Evolutionary conservation across 1,139 yeast genomes (phyloP).

Genomic region (Maudiozyma humilis): DNA sequence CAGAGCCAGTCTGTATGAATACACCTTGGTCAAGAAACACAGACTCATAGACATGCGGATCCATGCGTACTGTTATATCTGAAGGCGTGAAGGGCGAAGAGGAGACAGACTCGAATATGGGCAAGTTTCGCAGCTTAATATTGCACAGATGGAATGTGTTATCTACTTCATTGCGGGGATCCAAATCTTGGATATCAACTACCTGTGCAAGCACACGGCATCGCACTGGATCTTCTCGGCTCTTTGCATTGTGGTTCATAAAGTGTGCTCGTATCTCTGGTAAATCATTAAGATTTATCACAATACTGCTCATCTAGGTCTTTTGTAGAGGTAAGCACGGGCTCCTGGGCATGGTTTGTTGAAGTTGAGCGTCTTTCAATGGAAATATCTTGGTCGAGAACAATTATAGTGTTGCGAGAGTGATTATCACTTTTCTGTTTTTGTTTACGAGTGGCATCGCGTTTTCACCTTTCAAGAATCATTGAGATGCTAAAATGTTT

Average conservation of each 20-base stretch:
- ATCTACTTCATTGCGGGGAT: not conserved
- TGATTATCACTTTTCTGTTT: conserved; percentile 3
- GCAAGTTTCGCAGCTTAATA: conserved; percentile 5
- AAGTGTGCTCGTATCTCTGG: not conserved
- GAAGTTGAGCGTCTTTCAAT: too few species aligned
- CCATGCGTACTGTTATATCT: conserved; percentile 1
- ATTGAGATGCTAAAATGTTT: too few species aligned
- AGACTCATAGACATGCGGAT: conserved; percentile 5
- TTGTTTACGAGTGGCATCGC: not conserved
- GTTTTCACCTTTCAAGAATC: not conserved
- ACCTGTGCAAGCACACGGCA: conserved; percentile 14
- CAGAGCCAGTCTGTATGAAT: conserved; percentile 11
- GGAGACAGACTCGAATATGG: too few species aligned
- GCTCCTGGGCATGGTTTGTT: too few species aligned
- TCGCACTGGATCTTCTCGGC: conserved; percentile 5
- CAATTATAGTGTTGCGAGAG: too few species aligned
- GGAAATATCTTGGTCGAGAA: too few species aligned
- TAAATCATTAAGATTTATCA: conserved; percentile 10
- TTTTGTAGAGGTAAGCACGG: too few species aligned
- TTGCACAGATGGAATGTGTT: not conserved
- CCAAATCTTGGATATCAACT: conserved; percentile 6
- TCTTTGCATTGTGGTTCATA: too few species aligned
- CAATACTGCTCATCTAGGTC: conserved; percentile 11
- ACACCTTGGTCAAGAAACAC: conserved; percentile 1
- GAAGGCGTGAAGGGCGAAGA: too few species aligned